phyloP scores from a whole-genome alignment of 1,284 basidiomycete genomes.

The Ganoderma multipileum region DNA sequence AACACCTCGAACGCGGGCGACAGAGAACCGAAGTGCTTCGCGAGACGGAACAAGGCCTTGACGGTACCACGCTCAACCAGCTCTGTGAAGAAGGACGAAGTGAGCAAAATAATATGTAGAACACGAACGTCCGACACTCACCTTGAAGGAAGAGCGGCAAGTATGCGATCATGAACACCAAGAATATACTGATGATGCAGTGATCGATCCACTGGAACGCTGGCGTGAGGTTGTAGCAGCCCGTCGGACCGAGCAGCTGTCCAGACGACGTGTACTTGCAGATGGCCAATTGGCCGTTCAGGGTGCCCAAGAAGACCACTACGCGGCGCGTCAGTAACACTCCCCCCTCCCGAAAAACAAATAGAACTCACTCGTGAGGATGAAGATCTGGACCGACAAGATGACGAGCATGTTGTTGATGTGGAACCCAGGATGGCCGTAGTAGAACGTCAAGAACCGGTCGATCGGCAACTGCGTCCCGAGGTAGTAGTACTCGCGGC shows the following conservation, averaged over 20 bases:
- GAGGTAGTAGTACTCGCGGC: constrained; percentile 98
- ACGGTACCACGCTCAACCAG: constrained; percentile 91
- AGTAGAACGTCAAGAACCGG: constrained; percentile 99
- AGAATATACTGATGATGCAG: constrained; percentile 95
- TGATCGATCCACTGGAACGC: constrained; percentile 94
- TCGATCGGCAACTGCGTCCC: constrained; percentile 99
- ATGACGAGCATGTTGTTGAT: constrained; percentile 99
- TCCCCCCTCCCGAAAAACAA: neutral
- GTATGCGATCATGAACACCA: constrained; percentile 96
- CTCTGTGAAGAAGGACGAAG: constrained; percentile 56
- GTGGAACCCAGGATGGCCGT: constrained; percentile 99
- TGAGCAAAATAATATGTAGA: constrained; percentile 19
- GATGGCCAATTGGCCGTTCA: constrained; percentile 81
- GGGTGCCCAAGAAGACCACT: constrained; percentile 92
- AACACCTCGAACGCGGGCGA: constrained; percentile 98
- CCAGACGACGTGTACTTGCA: constrained; percentile 81
- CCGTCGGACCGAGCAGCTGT: constrained; percentile 77
- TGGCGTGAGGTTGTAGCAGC: constrained; percentile 91
- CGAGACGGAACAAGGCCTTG: constrained; percentile 87
- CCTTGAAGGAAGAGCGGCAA: constrained; percentile 94
- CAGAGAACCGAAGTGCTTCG: constrained; percentile 91
- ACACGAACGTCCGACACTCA: constrained; percentile 42
- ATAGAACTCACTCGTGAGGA: constrained; percentile 74
- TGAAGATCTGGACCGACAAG: constrained; percentile 91
- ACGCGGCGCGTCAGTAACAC: constrained; percentile 23